Evolutionary conservation across 306 rosid species (phyloP), one percentile per base, ranked within the genome.

Genomic region (Citrullus mucosospermus): DNA sequence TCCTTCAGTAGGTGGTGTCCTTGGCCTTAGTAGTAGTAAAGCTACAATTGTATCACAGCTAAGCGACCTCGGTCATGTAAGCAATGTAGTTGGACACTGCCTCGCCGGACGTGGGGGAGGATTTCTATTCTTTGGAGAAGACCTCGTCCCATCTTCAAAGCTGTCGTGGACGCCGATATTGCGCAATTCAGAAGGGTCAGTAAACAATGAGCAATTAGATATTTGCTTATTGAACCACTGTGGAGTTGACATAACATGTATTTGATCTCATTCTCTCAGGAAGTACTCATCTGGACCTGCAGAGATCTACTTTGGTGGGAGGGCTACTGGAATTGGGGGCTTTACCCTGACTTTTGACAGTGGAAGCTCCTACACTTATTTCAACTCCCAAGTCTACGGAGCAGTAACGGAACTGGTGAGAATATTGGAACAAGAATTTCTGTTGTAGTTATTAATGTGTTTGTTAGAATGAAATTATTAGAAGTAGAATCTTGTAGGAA

Each of bases 361-460:
- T 80, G 96, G 98, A 5, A 86, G 92, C 87, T 84, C 98, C 15
- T 93, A 92, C 83, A 83, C 94, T 20, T 92, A 93, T 84, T 83
- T 93, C 83, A 90, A 81, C 80, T 48, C 90, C 68, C 76, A 78
- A 79, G 84, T 87, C 79, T 87, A 91, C 61, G 54, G 62, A 28
- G 79, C 83, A 14, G 12, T 85, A 68, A 41, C 87, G 72, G 57
- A 82, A 71, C 78, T 85, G 91, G 98, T 93, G 81, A 90, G 89
- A 82, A 51, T 51, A 51, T 56, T 15, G 46, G 48, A 83, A 44
- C 34, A 73, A 62, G 38, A 4, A 54, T 63, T 9, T 62, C 41
- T 55, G 58, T 58, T 43, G 12, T 43, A 32, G 9, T 62, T 32
- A 62, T 62, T 14, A 34, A 62, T 15, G 20, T 62, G 25, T 66